A percentile compares a stretch with the other conserved stretches of the same genome.
These are phyloP conservation scores for Chlamydomonas sphaeroides DNA, from an alignment of 139 green algal genomes.

Conservation along the genomic window DNA sequence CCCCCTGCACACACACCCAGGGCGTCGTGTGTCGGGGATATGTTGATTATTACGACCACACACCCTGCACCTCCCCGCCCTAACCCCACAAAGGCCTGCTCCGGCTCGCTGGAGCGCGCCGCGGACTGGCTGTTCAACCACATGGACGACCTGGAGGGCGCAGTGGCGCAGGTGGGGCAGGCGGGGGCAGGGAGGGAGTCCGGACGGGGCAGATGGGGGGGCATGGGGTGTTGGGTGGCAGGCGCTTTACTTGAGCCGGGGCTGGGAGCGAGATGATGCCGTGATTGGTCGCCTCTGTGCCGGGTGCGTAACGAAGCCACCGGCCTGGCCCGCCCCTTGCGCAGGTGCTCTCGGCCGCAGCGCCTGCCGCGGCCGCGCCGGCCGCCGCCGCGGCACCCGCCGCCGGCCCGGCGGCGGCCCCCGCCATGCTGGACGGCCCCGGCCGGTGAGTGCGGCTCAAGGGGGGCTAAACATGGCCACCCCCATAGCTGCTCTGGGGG, in stretches of 20 bases:
- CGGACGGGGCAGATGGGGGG: background rate
- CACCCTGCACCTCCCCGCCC: too few relatives aligned
- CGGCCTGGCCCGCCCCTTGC: too few relatives aligned
- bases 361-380: background rate
- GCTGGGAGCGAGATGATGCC: too few relatives aligned
- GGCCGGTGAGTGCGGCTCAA: too few relatives aligned
- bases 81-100: constrained; percentile 67
- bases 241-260: background rate
- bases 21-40: too few relatives aligned
- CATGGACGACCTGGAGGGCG: constrained; percentile 83
- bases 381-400: constrained; percentile 5
- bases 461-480: too few relatives aligned
- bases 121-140: constrained; percentile 95
- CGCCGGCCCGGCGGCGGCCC: background rate
- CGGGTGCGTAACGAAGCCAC: too few relatives aligned
- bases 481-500: too few relatives aligned
- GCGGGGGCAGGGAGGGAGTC: background rate
- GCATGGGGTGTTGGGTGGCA: background rate
- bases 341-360: constrained; percentile 13
- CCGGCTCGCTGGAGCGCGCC: constrained; percentile 87
- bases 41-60: too few relatives aligned
- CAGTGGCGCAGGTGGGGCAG: constrained; percentile 56
- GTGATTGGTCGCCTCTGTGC: too few relatives aligned
- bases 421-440: constrained; percentile 69
- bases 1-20: too few relatives aligned